Percentiles rank a stretch among this genome's conserved stretches.
Evolutionary conservation across 805 yeast genomes (phyloP).

Genomic region (Yueomyces sp.): DNA sequence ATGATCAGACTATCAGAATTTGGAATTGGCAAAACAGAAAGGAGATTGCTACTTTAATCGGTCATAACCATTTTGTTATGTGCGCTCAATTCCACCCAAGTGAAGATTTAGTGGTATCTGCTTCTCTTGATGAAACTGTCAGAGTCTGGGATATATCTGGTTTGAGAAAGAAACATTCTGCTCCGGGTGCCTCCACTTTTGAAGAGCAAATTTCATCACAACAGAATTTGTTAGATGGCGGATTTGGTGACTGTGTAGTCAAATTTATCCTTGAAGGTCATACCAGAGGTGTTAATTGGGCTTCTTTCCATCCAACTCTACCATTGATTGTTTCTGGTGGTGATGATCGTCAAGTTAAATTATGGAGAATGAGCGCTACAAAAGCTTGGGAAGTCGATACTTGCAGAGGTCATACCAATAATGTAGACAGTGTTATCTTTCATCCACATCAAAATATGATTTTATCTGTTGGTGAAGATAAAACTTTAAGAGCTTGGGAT

Average conservation of each 20-base stretch:
- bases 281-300: conserved; percentile 98
- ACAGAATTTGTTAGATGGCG: conserved; percentile 74
- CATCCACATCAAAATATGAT: conserved; percentile 90
- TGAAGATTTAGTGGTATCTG: conserved; percentile 88
- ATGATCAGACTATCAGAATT: conserved; percentile 95
- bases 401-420: conserved; percentile 94
- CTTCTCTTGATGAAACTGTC: conserved; percentile 95
- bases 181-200: conserved; percentile 39
- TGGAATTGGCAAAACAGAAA: conserved; percentile 99
- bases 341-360: conserved; percentile 87
- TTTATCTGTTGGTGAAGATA: conserved; percentile 89
- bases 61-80: conserved; percentile 97
- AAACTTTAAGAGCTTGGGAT: conserved; percentile 95
- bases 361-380: conserved; percentile 96
- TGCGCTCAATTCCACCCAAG: conserved; percentile 95
- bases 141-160: conserved; percentile 98
- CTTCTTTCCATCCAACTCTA: conserved; percentile 91
- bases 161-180: conserved; percentile 87
- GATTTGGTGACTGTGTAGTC: conserved; percentile 91
- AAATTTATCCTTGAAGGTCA: conserved; percentile 96
- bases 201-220: conserved; percentile 34
- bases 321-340: conserved; percentile 92
- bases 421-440: conserved; percentile 78
- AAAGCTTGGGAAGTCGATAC: conserved; percentile 99
- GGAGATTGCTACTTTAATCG: conserved; percentile 92